These are phyloP conservation scores for Globisporangium recalcitrans DNA, from an alignment of 352 stramenopile genomes.

Conservation along the genomic window DNA sequence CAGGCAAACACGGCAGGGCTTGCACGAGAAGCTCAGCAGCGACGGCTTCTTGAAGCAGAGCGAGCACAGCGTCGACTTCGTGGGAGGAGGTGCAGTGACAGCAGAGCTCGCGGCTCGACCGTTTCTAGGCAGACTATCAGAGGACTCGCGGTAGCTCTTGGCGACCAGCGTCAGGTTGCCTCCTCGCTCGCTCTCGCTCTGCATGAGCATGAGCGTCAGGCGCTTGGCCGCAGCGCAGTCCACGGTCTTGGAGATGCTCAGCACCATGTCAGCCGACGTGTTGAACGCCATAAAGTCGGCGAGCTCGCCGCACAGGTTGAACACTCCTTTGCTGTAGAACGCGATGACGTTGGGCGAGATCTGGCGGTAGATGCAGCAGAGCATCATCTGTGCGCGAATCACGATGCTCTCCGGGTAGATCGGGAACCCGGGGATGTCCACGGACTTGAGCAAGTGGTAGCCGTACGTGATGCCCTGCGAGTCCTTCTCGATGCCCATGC, in stretches of 20 bases:
- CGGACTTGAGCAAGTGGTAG: constrained; percentile 46
- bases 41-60: constrained; percentile 19
- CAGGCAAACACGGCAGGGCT: constrained; percentile 36
- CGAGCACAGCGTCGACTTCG: constrained; percentile 9
- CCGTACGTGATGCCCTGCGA: constrained; percentile 30
- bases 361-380: constrained; percentile 59
- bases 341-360: constrained; percentile 28
- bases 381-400: constrained; percentile 43
- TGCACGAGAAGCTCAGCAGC: constrained; percentile 25
- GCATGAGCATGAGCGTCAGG: constrained; percentile 31
- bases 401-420: constrained; percentile 26
- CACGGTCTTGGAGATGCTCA: constrained; percentile 27
- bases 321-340: constrained; percentile 51
- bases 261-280: constrained; percentile 35
- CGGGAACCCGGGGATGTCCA: constrained; percentile 37
- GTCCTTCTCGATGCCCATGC: constrained; percentile 37
- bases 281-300: constrained; percentile 37
- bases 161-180: neutral
- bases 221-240: constrained; percentile 41
- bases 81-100: neutral
- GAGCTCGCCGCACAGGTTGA: constrained; percentile 42
- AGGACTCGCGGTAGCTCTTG: constrained; percentile 3
- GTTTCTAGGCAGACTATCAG: neutral
- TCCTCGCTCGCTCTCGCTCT: constrained; percentile 10
- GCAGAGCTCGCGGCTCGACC: neutral